Base-by-base conservation (phyloP, 495 filamentous ascomycete genomes). In the Talaromyces trachyspermus region DNA sequence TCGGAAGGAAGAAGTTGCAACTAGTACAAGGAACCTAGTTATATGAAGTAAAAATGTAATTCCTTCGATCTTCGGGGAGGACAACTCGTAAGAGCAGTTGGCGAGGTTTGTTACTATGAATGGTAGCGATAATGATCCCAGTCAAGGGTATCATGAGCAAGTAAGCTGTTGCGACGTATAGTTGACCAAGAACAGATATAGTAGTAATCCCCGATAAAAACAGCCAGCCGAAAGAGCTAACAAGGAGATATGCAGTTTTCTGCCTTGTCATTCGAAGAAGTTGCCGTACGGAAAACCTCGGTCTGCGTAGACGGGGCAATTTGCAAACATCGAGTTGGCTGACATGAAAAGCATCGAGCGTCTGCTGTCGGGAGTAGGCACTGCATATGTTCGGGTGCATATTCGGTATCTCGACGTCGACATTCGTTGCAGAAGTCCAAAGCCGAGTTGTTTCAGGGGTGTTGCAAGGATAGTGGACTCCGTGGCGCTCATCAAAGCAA, bases 401-500 rank as follows among this genome's bases (percentile, higher is more conserved):
- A 27, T 45, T 45, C 17, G 14, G n/a, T 15, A 45, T 25, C 18
- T 24, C 25, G 42, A 27, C 24, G 5, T 27, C 18, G 14, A 45
- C 42, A 15, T 5, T 45, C 1, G 18, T 15, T 27, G 17, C 25
- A 15, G 42, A 45, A 2, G 14, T 17, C n/a, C 42, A 45, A 7
- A 45, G 2, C 24, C 42, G 42, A 11, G 42, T 45, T 45, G 42
- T 45, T 15, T n/a, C 24, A 22, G 42, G 42, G 14, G 42, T 1
- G 22, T 22, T 45, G 5, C 42, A 24, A 22, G 42, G 42, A 29
- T 45, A 45, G 17, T 25, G 25, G 22, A 30, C 42, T 29, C 42
- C 42, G 17, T 45, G 24, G 3, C 42, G 42, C 42, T 22, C 42
- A 29, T 45, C 42, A 27, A 45, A 22, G 42, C 42, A 45, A 30